Evolutionary conservation across 2,329 filamentous ascomycete species (phyloP).

Genomic region (Rhynchosporium secalis): DNA sequence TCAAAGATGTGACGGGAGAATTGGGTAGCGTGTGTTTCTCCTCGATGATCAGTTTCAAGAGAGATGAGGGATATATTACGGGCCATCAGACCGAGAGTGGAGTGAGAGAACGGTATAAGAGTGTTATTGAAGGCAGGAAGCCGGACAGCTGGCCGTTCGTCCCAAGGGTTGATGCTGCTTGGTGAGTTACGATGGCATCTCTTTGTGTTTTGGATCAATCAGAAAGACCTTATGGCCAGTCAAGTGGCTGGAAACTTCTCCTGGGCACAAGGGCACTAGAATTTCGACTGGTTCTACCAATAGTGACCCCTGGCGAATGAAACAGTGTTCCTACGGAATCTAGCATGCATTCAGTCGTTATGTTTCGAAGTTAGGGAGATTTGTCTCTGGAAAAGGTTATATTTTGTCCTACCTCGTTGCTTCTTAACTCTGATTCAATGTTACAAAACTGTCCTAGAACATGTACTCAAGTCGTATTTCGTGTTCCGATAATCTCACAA

Average conservation of each 20-base stretch:
- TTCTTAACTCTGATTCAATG: too few species aligned
- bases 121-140: constrained; percentile 17
- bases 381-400: too few species aligned
- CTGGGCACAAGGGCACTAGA: too few species aligned
- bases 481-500: too few species aligned
- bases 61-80: constrained; percentile 17
- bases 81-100: constrained; percentile 21
- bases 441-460: too few species aligned
- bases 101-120: constrained; percentile 16
- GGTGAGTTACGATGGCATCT: constrained; percentile 22
- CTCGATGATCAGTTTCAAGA: constrained; percentile 54
- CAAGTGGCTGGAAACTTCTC: neutral
- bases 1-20: constrained; percentile 16
- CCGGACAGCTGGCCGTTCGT: constrained; percentile 9
- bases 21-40: constrained; percentile 50
- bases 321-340: too few species aligned
- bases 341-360: too few species aligned
- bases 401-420: too few species aligned
- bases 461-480: too few species aligned
- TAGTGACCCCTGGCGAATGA: too few species aligned
- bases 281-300: too few species aligned
- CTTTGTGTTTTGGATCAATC: neutral
- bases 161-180: constrained; percentile 29
- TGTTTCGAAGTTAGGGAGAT: too few species aligned
- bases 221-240: neutral